A percentile compares a stretch with the other conserved stretches of the same genome.
Conservation (phyloP, 2,329 filamentous ascomycete genomes). For the Malbranchea zuffiana region DNA sequence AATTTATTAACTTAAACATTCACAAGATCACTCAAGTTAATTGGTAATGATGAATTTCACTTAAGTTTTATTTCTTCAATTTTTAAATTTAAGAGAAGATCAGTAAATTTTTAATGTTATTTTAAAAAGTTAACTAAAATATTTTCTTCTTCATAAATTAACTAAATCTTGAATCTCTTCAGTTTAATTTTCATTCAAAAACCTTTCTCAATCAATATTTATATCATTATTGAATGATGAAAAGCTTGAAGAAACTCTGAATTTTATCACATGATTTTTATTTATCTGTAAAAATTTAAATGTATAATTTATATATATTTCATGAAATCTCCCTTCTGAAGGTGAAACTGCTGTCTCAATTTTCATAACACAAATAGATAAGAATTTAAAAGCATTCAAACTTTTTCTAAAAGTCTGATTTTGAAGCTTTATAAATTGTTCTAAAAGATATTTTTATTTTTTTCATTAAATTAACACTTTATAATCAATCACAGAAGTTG, state of each 20-base stretch:
- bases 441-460: conserved; percentile 5
- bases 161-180: too few relatives aligned
- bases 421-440: conserved; percentile 7
- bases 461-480: conserved; percentile 8
- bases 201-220: conserved; percentile 2
- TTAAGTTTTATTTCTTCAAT: conserved; percentile 2
- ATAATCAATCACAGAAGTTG: conserved; percentile 7
- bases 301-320: conserved; percentile 3
- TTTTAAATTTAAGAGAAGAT: not conserved
- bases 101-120: not conserved
- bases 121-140: conserved; percentile 1
- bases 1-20: not conserved
- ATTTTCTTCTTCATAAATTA: conserved; percentile 3
- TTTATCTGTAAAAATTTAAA: conserved; percentile 1
- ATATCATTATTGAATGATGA: conserved; percentile 2
- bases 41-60: conserved; percentile 1
- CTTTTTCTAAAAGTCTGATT: conserved; percentile 8
- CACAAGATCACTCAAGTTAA: not conserved
- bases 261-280: conserved; percentile 1
- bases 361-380: conserved; percentile 2
- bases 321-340: conserved; percentile 2
- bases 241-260: not conserved
- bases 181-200: conserved; percentile 4
- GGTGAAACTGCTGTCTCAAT: conserved; percentile 5
- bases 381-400: conserved; percentile 6